A percentile compares a stretch with the other conserved stretches of the same genome.
These are phyloP conservation scores for Komagataella pastoris DNA, from an alignment of 805 yeast species.

Conservation along the genomic window DNA sequence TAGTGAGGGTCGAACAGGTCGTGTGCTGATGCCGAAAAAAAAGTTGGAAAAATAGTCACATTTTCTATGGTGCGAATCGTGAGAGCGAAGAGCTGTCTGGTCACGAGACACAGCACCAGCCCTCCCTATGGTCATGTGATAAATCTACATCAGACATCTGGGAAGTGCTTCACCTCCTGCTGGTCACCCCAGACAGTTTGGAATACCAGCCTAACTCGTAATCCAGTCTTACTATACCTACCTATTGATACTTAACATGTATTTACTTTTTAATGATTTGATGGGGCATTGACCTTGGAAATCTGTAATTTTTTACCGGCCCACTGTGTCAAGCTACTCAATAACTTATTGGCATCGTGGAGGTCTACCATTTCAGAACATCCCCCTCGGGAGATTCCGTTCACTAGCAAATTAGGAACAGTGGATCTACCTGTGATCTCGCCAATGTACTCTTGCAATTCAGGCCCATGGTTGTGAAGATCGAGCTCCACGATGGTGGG, in stretches of 20 bases:
- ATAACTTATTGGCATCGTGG: conserved; percentile 43
- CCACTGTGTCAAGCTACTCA: conserved; percentile 45
- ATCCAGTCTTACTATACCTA: neutral
- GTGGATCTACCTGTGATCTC: conserved; percentile 65
- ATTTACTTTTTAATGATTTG: conserved; percentile 22
- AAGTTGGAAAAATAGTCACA: neutral
- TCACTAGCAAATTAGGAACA: conserved; percentile 81
- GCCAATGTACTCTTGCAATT: conserved; percentile 61
- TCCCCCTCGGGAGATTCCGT: conserved; percentile 75
- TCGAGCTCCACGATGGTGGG: conserved; percentile 76
- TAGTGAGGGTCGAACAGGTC: neutral
- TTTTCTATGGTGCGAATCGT: neutral
- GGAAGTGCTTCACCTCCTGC: neutral
- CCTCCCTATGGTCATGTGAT: neutral
- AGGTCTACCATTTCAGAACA: conserved; percentile 63
- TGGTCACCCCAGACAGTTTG: neutral
- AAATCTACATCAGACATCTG: neutral
- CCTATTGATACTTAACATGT: neutral
- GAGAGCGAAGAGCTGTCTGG: neutral
- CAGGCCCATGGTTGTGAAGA: conserved; percentile 60
- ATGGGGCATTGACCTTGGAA: conserved; percentile 40
- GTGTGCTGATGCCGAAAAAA: neutral
- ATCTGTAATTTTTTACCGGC: conserved; percentile 38
- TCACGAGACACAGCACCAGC: neutral
- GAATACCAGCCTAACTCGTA: neutral